phyloP scores from a whole-genome alignment of 2,329 filamentous ascomycete species.

The Colletotrichum acutatum region DNA sequence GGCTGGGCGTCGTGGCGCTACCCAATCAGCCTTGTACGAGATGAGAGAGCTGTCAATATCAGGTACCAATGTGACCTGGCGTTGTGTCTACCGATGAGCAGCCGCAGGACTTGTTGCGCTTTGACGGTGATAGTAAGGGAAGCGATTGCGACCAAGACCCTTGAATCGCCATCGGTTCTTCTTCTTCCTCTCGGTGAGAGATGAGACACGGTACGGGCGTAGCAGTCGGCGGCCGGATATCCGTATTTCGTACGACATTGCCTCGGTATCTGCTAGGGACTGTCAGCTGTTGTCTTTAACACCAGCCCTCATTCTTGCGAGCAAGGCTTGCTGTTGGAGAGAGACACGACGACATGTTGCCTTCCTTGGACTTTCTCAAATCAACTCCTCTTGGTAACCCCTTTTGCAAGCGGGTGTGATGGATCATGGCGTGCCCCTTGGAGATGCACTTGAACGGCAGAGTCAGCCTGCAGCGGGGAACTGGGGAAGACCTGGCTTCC shows the following conservation, averaged over 20 bases:
- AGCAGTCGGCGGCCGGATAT: not conserved
- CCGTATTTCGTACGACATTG: not conserved
- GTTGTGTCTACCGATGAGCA: not conserved
- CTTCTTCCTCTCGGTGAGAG: not conserved
- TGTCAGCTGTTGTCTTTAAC: not conserved
- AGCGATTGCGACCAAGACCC: not conserved
- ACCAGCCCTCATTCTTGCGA: not conserved
- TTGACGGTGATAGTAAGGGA: not conserved
- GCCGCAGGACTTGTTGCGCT: slow-evolving; percentile 2
- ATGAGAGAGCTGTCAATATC: not conserved
- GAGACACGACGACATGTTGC: not conserved
- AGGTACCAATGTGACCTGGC: slow-evolving; percentile 11
- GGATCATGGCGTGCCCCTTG: not conserved
- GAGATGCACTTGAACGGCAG: slow-evolving; percentile 15
- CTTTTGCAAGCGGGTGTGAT: slow-evolving; percentile 9
- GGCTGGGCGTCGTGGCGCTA: not conserved
- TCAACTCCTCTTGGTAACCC: not conserved
- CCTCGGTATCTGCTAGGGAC: not conserved
- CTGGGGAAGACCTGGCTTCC: slow-evolving; percentile 20
- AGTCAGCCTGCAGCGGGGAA: slow-evolving; percentile 21
- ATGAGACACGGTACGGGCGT: not conserved
- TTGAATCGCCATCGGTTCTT: not conserved
- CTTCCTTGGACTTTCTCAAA: not conserved
- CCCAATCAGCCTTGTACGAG: not conserved
- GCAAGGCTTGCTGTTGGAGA: too few species aligned